Percentiles rank a stretch among this genome's conserved stretches.
Conservation (phyloP, 345 rosid genomes). For the Lepidium didymum region DNA sequence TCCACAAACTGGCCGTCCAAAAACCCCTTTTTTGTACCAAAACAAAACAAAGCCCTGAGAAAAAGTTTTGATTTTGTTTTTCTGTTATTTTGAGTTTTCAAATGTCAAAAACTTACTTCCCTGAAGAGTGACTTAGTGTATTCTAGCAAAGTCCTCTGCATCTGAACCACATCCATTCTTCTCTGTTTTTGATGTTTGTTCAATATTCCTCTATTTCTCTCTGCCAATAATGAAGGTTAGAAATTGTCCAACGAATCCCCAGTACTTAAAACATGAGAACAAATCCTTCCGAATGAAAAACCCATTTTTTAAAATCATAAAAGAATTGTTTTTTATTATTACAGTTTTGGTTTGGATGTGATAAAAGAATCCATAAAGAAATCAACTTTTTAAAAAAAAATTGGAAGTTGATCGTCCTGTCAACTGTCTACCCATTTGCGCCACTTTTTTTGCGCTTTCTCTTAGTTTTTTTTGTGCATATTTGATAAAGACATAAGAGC, state of each 20-base stretch:
- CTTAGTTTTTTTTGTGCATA: background rate
- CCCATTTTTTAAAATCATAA: background rate
- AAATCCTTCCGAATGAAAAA: constrained; percentile 12
- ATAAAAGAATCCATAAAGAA: constrained; percentile 16
- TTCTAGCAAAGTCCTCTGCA: constrained; percentile 72
- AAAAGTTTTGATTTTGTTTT: background rate
- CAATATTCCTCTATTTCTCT: constrained; percentile 14
- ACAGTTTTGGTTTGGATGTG: constrained; percentile 5
- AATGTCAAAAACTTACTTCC: constrained; percentile 41
- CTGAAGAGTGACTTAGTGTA: constrained; percentile 68
- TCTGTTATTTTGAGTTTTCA: background rate
- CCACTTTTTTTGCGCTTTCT: constrained; percentile 8
- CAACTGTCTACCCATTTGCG: constrained; percentile 22
- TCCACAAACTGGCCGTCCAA: constrained; percentile 80
- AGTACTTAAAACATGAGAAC: constrained; percentile 15
- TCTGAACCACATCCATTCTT: constrained; percentile 69
- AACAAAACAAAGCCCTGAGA: background rate
- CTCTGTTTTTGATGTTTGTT: background rate
- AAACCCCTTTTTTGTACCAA: constrained; percentile 49
- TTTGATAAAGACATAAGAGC: constrained; percentile 19
- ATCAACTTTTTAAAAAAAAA: constrained; percentile 5
- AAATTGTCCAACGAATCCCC: constrained; percentile 15
- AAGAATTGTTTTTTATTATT: background rate
- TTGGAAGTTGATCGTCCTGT: constrained; percentile 22
- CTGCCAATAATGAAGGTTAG: constrained; percentile 21